phyloP scores from a whole-genome alignment of 1,139 yeast species.

The Zygosaccharomyces pseudobailii region DNA sequence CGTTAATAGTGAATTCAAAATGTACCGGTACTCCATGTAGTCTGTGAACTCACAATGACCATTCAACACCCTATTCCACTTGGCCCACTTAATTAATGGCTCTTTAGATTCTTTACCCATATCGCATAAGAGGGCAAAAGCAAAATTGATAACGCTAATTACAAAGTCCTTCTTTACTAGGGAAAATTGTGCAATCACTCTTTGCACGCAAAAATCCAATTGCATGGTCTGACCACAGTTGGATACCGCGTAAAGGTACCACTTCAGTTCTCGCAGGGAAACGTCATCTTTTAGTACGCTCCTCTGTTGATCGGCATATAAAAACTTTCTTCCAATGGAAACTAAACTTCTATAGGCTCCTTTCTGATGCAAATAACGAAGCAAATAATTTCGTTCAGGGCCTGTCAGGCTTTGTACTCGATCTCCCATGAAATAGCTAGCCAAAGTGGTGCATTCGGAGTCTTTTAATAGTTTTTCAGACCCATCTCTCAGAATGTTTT shows the following conservation, averaged over 20 bases:
- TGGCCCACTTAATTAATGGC: constrained; percentile 23
- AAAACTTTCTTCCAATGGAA: constrained; percentile 12
- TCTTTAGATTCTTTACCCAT: constrained; percentile 8
- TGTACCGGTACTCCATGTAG: constrained; percentile 16
- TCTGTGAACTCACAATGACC: constrained; percentile 27
- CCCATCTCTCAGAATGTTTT: constrained; percentile 7
- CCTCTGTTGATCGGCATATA: constrained; percentile 7
- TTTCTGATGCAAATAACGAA: constrained; percentile 14
- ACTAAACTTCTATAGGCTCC: constrained; percentile 14
- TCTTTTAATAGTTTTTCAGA: constrained; percentile 6
- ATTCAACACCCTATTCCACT: constrained; percentile 21
- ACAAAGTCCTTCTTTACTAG: constrained; percentile 15
- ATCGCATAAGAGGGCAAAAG: constrained; percentile 12
- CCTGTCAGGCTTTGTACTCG: not conserved
- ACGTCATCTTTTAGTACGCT: constrained; percentile 11
- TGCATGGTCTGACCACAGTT: constrained; percentile 7
- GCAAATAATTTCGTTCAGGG: constrained; percentile 14
- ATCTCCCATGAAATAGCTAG: constrained; percentile 1
- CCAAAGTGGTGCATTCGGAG: constrained; percentile 6
- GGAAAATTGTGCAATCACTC: constrained; percentile 22
- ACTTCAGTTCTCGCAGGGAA: constrained; percentile 18
- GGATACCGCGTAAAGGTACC: constrained; percentile 20
- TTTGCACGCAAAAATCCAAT: constrained; percentile 16
- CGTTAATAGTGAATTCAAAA: constrained; percentile 16
- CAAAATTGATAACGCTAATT: constrained; percentile 15